Base-by-base conservation (phyloP, 148 eudicot species). In the Pharnaceum exiguum region DNA sequence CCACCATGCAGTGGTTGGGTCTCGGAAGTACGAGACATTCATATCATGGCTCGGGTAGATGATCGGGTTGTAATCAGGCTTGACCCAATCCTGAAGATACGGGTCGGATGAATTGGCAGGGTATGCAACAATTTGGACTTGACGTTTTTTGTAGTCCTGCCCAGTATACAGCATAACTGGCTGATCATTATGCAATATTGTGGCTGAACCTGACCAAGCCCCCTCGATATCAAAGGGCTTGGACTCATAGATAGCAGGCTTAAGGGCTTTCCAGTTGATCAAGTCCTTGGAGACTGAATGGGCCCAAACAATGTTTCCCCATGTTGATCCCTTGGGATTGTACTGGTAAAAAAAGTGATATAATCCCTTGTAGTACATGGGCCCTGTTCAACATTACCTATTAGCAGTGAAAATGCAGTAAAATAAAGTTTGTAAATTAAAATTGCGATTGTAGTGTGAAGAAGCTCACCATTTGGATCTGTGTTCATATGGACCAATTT, bases 251-350 rank as follows among this genome's bases (percentile, higher is more conserved):
- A 86, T 49, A 18, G 94, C 94, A 0, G 79, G 89, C 27, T 80
- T 77, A 17, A 86, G 75, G 8, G 78, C 46, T 6, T 36, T 51
- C 94, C 94, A 86, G 39, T 82, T 78, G 55, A 81, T 71, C 17
- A 81, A 31, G 71, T 81, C 86, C 45, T 36, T 71, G 2, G 94
- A 86, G 3, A 86, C 84, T 0, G 94, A 86, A 52, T 82, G 94
- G 22, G 80, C 94, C 94, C 94, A 86, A 22, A 86, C 85, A 62
- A 86, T 86, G 53, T 86, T 77, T 15, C 94, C 94, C 86, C 94
- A 86, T 2, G 68, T 69, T 0, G 94, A 65, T 36, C 89, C 94
- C 40, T 60, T 60, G 18, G 94, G 94, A 60, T 82, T 82, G 65
- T 78, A 79, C 36, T 82, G 83, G 47, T 78, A 82, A 57, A 82